Evolutionary conservation across 176 grass and related monocot species (phyloP).

Genomic region (Tillandsia fasciculata): DNA sequence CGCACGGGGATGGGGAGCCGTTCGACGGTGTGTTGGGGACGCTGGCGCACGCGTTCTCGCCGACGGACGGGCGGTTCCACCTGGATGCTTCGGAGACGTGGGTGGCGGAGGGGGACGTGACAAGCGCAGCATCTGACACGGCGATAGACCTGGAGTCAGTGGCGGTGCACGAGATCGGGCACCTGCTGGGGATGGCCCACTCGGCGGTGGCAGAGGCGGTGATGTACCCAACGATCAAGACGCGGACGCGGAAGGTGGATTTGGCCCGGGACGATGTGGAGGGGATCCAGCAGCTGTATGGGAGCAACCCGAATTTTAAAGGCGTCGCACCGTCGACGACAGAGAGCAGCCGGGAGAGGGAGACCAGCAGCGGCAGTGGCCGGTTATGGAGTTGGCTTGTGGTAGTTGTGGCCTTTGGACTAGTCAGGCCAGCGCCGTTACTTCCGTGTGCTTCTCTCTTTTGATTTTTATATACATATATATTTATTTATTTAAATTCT

Average conservation of each 20-base stretch:
- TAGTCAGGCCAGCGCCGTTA: conserved; percentile 8
- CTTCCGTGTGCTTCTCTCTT: neutral
- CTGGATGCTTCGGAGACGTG: conserved; percentile 78
- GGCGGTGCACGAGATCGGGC: conserved; percentile 94
- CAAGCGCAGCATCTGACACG: conserved; percentile 9
- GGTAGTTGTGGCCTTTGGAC: conserved; percentile 13
- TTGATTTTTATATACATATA: neutral
- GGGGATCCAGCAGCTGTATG: conserved; percentile 67
- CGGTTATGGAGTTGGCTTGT: conserved; percentile 1
- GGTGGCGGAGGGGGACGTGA: conserved; percentile 46
- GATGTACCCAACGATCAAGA: conserved; percentile 74
- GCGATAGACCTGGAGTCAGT: conserved; percentile 91
- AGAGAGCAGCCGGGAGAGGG: conserved; percentile 44
- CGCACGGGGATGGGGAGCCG: conserved; percentile 70
- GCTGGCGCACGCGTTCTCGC: conserved; percentile 93
- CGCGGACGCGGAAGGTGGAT: conserved; percentile 55
- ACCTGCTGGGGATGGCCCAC: conserved; percentile 82
- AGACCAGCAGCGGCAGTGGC: conserved; percentile 17
- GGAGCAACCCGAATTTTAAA: conserved; percentile 62
- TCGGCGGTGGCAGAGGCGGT: conserved; percentile 40
- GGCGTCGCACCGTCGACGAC: conserved; percentile 25
- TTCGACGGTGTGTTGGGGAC: conserved; percentile 83
- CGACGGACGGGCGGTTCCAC: conserved; percentile 71
- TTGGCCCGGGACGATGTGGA: conserved; percentile 54
- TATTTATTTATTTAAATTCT: neutral